Evolutionary conservation across 2,329 filamentous ascomycete genomes (phyloP).

Genomic region (Fusarium aywerte): DNA sequence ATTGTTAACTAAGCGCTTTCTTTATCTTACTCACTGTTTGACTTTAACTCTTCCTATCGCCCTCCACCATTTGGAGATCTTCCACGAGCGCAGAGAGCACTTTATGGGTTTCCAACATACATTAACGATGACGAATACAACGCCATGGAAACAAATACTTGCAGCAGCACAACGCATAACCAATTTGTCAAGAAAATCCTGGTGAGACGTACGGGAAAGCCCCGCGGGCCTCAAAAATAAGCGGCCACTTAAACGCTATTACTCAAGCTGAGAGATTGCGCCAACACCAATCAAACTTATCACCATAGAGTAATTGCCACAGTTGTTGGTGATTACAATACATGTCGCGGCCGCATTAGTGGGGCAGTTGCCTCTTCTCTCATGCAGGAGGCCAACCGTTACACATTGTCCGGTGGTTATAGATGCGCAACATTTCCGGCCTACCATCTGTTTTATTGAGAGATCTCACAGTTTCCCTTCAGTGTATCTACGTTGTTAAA

Average conservation of each 20-base stretch:
- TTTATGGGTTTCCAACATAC: too few species aligned
- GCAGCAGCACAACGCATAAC: background rate
- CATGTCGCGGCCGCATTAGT: background rate
- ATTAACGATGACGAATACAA: background rate
- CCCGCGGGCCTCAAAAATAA: background rate
- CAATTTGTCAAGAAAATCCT: background rate
- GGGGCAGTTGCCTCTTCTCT: background rate
- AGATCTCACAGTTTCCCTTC: background rate
- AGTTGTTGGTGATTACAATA: background rate
- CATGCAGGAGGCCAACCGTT: too few species aligned
- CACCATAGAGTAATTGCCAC: background rate
- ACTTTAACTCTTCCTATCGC: too few species aligned
- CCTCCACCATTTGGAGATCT: too few species aligned
- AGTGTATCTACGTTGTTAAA: background rate
- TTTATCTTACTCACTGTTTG: too few species aligned
- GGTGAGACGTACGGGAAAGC: background rate
- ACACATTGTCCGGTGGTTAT: background rate
- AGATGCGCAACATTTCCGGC: background rate
- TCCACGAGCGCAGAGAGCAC: too few species aligned
- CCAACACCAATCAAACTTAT: background rate
- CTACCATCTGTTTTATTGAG: background rate
- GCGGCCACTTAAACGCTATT: background rate
- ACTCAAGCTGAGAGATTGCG: background rate
- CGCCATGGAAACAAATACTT: background rate
- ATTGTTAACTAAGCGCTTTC: background rate